These are phyloP conservation scores for Coemansia sp. DNA, from an alignment of 192 early-diverging fungal genomes.

Conservation along the genomic window DNA sequence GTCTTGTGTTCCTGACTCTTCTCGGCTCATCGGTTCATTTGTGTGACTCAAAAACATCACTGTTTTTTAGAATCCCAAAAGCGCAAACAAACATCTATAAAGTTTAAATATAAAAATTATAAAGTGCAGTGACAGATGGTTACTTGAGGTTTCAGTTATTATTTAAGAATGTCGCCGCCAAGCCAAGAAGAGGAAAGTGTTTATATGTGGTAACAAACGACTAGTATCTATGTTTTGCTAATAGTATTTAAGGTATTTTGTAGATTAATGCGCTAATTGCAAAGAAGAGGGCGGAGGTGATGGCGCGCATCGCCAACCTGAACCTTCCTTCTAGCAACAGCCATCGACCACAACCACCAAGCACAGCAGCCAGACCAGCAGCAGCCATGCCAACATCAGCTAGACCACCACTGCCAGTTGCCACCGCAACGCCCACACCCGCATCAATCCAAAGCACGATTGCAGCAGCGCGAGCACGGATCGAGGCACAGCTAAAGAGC, in stretches of 20 bases:
- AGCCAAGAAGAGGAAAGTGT: conserved; percentile 5
- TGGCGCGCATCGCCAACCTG: conserved; percentile 64
- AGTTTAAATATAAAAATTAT: background rate
- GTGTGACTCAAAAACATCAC: too few relatives aligned
- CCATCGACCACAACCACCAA: background rate
- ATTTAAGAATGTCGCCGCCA: background rate
- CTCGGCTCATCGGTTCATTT: too few relatives aligned
- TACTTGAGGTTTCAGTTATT: background rate
- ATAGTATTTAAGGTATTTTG: background rate
- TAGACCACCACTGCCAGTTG: background rate
- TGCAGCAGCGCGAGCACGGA: conserved; percentile 37
- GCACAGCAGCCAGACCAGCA: conserved; percentile 1
- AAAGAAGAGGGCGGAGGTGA: conserved; percentile 63
- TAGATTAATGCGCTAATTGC: conserved; percentile 43
- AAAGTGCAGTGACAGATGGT: background rate
- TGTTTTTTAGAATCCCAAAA: background rate
- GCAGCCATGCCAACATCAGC: background rate
- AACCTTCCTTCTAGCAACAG: conserved; percentile 26
- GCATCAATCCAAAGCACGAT: conserved; percentile 31
- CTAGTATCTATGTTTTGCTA: background rate
- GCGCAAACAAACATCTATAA: background rate
- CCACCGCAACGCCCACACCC: background rate
- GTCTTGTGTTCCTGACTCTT: too few relatives aligned
- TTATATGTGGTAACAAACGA: background rate
- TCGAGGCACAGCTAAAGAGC: conserved; percentile 28